phyloP scores from a whole-genome alignment of 2,329 filamentous ascomycete species.

The Cladosporium sp. region DNA sequence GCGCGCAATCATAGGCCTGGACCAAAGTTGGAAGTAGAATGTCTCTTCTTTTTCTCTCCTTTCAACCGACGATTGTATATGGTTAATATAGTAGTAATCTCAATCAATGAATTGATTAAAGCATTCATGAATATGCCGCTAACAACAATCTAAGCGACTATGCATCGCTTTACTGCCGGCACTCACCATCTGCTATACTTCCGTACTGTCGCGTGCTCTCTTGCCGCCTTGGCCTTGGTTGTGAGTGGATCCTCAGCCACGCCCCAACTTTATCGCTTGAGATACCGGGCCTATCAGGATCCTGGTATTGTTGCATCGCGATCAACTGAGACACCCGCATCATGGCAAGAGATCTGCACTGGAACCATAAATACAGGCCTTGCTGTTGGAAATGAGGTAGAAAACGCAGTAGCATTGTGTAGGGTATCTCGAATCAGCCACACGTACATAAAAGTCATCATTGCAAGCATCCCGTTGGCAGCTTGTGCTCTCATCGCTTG shows the following conservation, averaged over 20 bases:
- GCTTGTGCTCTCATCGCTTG: slow-evolving; percentile 25
- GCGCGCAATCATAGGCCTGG: neutral
- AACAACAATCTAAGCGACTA: neutral
- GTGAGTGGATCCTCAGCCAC: neutral
- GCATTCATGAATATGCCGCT: neutral
- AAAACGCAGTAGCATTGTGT: neutral
- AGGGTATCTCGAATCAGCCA: neutral
- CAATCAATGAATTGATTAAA: neutral
- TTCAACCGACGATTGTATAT: neutral
- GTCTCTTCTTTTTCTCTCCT: neutral
- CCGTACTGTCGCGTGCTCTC: slow-evolving; percentile 5
- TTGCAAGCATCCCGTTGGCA: neutral
- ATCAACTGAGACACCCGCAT: neutral
- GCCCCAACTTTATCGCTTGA: neutral
- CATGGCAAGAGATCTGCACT: neutral
- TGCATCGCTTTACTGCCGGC: slow-evolving; percentile 4
- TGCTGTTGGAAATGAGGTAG: neutral
- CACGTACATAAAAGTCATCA: neutral
- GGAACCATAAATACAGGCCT: neutral
- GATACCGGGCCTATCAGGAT: neutral
- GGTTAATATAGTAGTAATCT: neutral
- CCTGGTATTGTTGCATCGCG: neutral
- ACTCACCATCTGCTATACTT: neutral
- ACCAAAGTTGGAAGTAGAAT: neutral
- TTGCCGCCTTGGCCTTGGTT: slow-evolving; percentile 5